These are phyloP conservation scores for Curvularia sp. DNA, from an alignment of 2,329 filamentous ascomycete species.

Conservation along the genomic window DNA sequence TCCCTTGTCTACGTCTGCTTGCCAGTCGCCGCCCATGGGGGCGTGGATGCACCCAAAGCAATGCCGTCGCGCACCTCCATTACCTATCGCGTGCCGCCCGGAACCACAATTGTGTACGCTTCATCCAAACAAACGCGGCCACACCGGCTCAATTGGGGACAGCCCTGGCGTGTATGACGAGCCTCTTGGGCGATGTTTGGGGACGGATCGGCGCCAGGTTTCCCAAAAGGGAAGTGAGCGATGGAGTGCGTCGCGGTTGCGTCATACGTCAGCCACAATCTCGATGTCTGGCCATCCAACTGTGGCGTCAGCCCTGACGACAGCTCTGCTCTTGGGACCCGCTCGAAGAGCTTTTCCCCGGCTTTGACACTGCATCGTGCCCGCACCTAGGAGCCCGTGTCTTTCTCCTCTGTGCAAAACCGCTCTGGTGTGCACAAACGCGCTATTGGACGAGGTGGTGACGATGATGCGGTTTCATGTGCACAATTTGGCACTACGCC, in stretches of 20 bases:
- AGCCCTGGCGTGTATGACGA: constrained; percentile 16
- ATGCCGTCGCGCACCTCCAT: constrained; percentile 7
- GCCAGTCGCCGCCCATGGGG: neutral
- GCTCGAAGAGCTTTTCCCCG: neutral
- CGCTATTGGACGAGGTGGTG: neutral
- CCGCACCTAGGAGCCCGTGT: neutral
- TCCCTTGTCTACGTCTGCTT: neutral
- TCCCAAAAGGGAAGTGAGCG: too few species aligned
- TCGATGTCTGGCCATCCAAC: constrained; percentile 7
- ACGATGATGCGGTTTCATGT: neutral
- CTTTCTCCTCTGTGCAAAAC: neutral
- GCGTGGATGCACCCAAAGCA: neutral
- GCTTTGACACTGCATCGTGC: neutral
- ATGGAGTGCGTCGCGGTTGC: constrained; percentile 20
- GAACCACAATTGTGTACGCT: constrained; percentile 6
- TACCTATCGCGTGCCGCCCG: neutral
- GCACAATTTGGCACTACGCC: constrained; percentile 3
- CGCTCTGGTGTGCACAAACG: neutral
- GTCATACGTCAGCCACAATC: constrained; percentile 26
- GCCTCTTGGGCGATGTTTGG: constrained; percentile 9
- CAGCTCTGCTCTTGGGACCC: neutral
- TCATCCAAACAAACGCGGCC: neutral
- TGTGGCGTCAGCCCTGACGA: constrained; percentile 8
- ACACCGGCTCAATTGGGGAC: constrained; percentile 6
- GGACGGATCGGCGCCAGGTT: constrained; percentile 15